Conservation (phyloP, 2,329 filamentous ascomycete species). For the Aspergillus caelatus region DNA sequence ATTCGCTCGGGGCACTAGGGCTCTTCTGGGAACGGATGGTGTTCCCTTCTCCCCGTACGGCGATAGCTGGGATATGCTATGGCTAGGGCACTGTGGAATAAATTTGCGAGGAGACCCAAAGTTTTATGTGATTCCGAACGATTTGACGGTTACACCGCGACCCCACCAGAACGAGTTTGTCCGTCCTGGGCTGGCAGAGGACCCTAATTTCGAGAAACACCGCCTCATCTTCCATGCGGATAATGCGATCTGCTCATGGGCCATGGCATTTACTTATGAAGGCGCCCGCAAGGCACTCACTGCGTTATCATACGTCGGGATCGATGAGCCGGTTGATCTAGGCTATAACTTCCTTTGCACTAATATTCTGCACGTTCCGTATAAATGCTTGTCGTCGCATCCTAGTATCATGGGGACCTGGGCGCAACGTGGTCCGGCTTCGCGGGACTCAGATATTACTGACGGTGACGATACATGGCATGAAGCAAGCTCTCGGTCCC, state of each 20-base stretch:
- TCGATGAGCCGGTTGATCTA: constrained; percentile 4
- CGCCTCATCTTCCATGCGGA: neutral
- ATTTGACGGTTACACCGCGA: neutral
- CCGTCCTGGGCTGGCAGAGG: neutral
- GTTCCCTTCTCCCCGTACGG: neutral
- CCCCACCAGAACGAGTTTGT: constrained; percentile 1
- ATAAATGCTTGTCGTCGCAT: neutral
- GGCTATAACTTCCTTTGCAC: neutral
- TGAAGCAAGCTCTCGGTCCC: neutral
- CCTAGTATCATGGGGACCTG: neutral
- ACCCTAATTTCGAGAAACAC: neutral
- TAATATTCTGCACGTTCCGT: neutral
- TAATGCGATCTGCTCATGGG: neutral
- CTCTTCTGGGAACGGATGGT: neutral
- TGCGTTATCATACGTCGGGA: neutral
- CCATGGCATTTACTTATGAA: neutral
- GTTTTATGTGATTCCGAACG: constrained; percentile 3
- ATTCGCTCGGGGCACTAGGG: constrained; percentile 2
- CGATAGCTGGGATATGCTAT: constrained; percentile 7
- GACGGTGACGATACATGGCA: neutral
- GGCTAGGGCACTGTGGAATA: constrained; percentile 4
- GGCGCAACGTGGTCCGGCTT: neutral
- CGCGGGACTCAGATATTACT: constrained; percentile 1
- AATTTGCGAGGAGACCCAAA: neutral
- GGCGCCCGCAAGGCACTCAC: neutral